These are phyloP conservation scores for Phlebiopsis gigantea DNA, from an alignment of 768 basidiomycete genomes.

Conservation along the genomic window DNA sequence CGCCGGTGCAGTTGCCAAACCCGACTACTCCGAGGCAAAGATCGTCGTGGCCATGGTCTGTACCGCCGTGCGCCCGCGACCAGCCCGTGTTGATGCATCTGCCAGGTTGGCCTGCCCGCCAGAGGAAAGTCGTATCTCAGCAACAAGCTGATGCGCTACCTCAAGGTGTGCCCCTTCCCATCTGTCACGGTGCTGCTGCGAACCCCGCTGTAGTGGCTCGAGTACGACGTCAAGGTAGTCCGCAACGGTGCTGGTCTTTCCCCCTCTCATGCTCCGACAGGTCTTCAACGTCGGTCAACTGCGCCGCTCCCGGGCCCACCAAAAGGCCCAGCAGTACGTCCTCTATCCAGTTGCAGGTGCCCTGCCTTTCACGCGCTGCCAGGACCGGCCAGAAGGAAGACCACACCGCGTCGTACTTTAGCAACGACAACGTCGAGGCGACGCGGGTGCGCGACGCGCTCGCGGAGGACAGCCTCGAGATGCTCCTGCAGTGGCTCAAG, in stretches of 20 bases:
- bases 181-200: background rate
- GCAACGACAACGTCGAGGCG: conserved; percentile 76
- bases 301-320: conserved; percentile 77
- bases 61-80: background rate
- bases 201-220: conserved; percentile 71
- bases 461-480: conserved; percentile 89
- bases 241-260: background rate
- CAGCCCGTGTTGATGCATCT: background rate
- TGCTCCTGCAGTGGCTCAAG: conserved; percentile 92
- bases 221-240: conserved; percentile 90
- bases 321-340: conserved; percentile 68
- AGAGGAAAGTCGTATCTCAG: conserved; percentile 97
- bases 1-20: conserved; percentile 69
- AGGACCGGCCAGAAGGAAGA: conserved; percentile 86
- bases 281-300: conserved; percentile 99
- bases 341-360: background rate
- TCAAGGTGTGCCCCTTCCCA: conserved; percentile 51
- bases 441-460: conserved; percentile 73
- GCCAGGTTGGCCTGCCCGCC: conserved; percentile 92
- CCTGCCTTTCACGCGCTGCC: background rate
- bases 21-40: conserved; percentile 98
- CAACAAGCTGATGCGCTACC: conserved; percentile 95
- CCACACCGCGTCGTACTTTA: conserved; percentile 89
- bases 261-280: conserved; percentile 31
- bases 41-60: conserved; percentile 94